phyloP scores from a whole-genome alignment of 1,139 yeast species.

The Hyphopichia khmerensis region DNA sequence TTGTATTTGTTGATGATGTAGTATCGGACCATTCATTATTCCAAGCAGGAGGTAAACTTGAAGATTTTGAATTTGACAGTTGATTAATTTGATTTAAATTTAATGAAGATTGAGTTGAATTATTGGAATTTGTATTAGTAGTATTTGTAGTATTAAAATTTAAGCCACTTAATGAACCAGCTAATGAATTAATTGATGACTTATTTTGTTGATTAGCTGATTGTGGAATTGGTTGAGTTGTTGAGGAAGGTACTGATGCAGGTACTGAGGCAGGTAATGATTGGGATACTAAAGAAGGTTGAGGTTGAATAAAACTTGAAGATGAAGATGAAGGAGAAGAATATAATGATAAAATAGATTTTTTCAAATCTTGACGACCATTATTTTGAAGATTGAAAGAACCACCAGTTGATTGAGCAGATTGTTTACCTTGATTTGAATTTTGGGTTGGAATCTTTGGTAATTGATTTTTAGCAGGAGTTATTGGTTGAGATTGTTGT shows the following conservation, averaged over 20 bases:
- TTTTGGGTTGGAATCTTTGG: conserved; percentile 13
- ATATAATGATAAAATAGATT: conserved; percentile 85
- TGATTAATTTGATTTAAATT: conserved; percentile 6
- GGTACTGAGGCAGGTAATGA: conserved; percentile 2
- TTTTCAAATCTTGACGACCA: conserved; percentile 68
- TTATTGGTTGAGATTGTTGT: neutral
- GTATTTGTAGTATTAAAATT: conserved; percentile 18
- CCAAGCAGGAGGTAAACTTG: conserved; percentile 19
- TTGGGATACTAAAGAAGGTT: conserved; percentile 12
- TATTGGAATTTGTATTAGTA: conserved; percentile 3
- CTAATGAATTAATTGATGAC: conserved; percentile 18
- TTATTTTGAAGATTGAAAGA: conserved; percentile 16
- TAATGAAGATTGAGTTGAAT: conserved; percentile 5
- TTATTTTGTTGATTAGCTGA: conserved; percentile 9
- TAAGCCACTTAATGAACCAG: conserved; percentile 38
- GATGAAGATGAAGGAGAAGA: conserved; percentile 60
- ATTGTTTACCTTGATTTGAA: conserved; percentile 9
- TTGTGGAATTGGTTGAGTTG: conserved; percentile 8
- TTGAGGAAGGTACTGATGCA: conserved; percentile 1
- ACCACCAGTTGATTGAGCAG: conserved; percentile 40
- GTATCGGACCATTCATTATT: conserved; percentile 40
- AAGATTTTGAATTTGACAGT: neutral
- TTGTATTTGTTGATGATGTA: conserved; percentile 7
- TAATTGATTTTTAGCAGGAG: conserved; percentile 1
- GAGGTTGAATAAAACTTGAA: conserved; percentile 33